Conservation (phyloP, 768 basidiomycete genomes). For the Tulasnella sp. region DNA sequence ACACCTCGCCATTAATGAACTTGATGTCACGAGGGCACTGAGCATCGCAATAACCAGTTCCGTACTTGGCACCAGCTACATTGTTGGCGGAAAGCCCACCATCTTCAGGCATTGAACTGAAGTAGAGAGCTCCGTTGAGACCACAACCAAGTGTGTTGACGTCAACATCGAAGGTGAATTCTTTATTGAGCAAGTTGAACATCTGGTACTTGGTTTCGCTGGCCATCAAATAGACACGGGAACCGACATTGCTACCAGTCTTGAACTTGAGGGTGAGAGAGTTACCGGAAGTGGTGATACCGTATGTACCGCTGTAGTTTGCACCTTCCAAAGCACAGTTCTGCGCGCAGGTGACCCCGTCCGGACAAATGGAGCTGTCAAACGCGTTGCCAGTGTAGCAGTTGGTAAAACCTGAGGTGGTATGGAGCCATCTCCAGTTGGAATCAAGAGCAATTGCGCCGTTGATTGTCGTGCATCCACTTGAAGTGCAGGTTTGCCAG, state of each 20-base stretch:
- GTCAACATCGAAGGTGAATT: constrained; percentile 51
- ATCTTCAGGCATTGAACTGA: constrained; percentile 45
- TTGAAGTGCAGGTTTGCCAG: constrained; percentile 34
- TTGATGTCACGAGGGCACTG: constrained; percentile 48
- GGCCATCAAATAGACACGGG: constrained; percentile 37
- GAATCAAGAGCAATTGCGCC: constrained; percentile 13
- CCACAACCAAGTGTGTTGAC: constrained; percentile 44
- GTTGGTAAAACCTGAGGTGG: constrained; percentile 25
- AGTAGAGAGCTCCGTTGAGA: constrained; percentile 49
- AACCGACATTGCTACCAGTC: constrained; percentile 26
- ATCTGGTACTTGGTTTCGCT: constrained; percentile 32
- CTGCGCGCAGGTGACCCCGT: constrained; percentile 34
- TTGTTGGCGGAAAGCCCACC: constrained; percentile 40
- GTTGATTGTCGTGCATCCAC: constrained; percentile 19
- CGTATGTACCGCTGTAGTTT: constrained; percentile 15
- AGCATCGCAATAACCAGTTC: constrained; percentile 52
- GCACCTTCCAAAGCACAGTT: constrained; percentile 29
- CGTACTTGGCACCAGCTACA: constrained; percentile 46
- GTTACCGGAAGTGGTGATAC: constrained; percentile 15
- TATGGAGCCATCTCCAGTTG: constrained; percentile 25
- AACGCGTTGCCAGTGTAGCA: constrained; percentile 45
- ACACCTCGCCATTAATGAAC: constrained; percentile 43
- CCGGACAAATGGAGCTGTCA: constrained; percentile 39
- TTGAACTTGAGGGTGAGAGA: constrained; percentile 28
- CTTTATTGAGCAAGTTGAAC: constrained; percentile 42